Evolutionary conservation across 345 rosid species (phyloP), one percentile per base, ranked within the genome.

Genomic region (Eucalyptus melliodora): DNA sequence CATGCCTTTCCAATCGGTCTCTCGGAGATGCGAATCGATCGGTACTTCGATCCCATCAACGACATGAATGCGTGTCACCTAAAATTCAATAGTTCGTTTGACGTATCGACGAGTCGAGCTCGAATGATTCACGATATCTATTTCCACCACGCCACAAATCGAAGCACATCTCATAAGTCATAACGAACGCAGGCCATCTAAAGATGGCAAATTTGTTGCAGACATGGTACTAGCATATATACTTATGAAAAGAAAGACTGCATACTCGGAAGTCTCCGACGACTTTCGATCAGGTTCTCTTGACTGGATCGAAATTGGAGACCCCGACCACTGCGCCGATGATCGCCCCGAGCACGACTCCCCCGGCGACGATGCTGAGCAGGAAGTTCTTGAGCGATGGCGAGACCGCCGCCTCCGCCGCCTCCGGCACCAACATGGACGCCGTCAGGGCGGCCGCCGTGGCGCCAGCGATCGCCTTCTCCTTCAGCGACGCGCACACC

Each of bases 331-430:
- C 94, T 4, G 91, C 99, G 47, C 98, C 99, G 14, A 94, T 69
- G 87, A 97, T 47, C 44, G 86, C 96, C 16, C 27, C 88, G 53
- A 94, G 94, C 81, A 97, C 97, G 31, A 93, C 92, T 5, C 98
- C 98, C 53, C 98, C 98, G 4, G 98, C 96, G 8, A 53, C 94
- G 88, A 96, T 95, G 92, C 99, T 97, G 87, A 96, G 96, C 97
- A 97, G 93, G 95, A 96, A 97, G 94, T 96, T 97, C 92, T 96
- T 95, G 92, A 96, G 98, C 27, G 99, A 97, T 23, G 99, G 99
- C 65, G 96, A 91, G 24, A 94, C 2, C 3, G 98, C 98, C 4
- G 98, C 98, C 90, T 94, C 95, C 27, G 98, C 99, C 13, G 94
- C 94, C 56, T 96, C 95, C 1, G 98, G 98, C 87, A 96, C 91